Evolutionary conservation across 2,329 filamentous ascomycete genomes (phyloP).

Genomic region (Magnaporthales sp.): DNA sequence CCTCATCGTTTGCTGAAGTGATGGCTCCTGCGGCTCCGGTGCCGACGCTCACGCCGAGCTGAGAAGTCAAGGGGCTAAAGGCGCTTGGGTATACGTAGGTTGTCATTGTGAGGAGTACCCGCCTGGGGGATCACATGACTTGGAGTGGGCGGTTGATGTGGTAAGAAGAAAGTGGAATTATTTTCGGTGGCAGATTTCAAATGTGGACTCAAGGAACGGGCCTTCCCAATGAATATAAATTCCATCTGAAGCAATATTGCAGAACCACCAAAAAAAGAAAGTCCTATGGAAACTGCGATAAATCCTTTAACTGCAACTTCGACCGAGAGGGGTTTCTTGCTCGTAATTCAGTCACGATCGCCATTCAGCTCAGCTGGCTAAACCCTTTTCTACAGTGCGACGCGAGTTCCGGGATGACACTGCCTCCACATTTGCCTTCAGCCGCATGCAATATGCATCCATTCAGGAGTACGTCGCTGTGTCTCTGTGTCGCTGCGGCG

Average conservation of each 20-base stretch:
- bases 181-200: background rate
- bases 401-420: background rate
- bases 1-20: background rate
- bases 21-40: background rate
- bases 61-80: conserved; percentile 5
- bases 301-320: background rate
- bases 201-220: background rate
- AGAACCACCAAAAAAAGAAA: too few relatives aligned
- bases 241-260: background rate
- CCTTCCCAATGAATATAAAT: background rate
- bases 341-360: background rate
- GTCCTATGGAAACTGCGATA: too few relatives aligned
- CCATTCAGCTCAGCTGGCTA: background rate
- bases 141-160: background rate
- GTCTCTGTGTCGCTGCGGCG: background rate
- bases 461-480: background rate
- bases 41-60: background rate
- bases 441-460: background rate
- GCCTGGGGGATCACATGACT: background rate
- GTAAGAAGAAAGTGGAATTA: background rate
- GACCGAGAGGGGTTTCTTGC: background rate
- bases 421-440: background rate
- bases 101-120: background rate
- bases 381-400: background rate
- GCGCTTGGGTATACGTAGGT: background rate